phyloP scores from a whole-genome alignment of 2,329 filamentous ascomycete species.

The Fonsecaea monophora region DNA sequence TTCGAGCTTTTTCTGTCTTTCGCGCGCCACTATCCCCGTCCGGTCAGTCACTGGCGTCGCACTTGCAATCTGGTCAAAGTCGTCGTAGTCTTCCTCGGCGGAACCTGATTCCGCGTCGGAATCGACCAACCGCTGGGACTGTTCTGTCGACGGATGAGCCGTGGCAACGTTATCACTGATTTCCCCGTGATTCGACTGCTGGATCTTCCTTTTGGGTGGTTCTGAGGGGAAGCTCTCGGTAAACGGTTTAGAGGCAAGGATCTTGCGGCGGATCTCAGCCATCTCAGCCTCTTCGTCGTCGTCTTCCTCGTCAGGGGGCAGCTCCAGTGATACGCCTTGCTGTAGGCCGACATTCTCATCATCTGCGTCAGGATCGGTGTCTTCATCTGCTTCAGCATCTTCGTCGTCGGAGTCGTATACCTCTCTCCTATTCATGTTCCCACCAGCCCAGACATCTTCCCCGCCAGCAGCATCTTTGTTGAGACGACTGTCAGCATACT shows the following conservation, averaged over 20 bases:
- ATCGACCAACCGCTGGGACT: conserved; percentile 54
- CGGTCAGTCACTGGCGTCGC: conserved; percentile 88
- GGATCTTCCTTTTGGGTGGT: conserved; percentile 50
- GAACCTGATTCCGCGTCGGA: conserved; percentile 75
- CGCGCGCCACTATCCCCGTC: conserved; percentile 72
- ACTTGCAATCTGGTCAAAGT: conserved; percentile 92
- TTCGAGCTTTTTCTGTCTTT: conserved; percentile 61
- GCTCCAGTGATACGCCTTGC: conserved; percentile 63
- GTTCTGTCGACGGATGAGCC: conserved; percentile 37
- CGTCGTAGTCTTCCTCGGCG: conserved; percentile 67
- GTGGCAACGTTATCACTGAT: conserved; percentile 66
- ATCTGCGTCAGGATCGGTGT: conserved; percentile 53
- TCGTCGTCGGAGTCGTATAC: conserved; percentile 39
- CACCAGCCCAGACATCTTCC: conserved; percentile 76
- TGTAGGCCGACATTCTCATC: conserved; percentile 58
- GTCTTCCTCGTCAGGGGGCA: conserved; percentile 78
- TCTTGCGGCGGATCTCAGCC: conserved; percentile 86
- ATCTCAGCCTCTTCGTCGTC: conserved; percentile 86
- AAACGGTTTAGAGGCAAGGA: conserved; percentile 92
- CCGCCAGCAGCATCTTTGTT: conserved; percentile 62
- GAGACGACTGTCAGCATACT: conserved; percentile 81
- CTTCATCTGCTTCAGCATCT: conserved; percentile 53
- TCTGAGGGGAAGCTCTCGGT: conserved; percentile 57
- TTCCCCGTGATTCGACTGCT: conserved; percentile 54
- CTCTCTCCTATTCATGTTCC: conserved; percentile 75